A percentile compares a stretch with the other conserved stretches of the same genome.
phyloP scores from a whole-genome alignment of 164 flowering plant genomes.

The Vitis vinifera region DNA sequence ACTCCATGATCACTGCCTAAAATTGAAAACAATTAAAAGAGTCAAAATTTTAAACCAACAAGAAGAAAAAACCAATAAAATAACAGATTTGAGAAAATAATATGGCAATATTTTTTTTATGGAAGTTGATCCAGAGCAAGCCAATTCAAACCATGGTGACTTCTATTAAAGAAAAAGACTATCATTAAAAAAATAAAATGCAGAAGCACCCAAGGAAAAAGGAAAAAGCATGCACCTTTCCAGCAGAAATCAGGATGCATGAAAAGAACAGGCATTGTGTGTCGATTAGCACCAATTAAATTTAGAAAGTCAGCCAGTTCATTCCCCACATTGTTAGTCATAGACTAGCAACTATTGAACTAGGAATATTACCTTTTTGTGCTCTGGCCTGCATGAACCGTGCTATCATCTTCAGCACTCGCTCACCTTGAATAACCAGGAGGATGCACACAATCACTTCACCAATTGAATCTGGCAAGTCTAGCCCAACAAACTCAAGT shows the following conservation, averaged over 20 bases:
- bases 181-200: not conserved
- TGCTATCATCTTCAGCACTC: constrained; percentile 63
- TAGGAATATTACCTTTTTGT: constrained; percentile 59
- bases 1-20: constrained; percentile 94
- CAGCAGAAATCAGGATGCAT: not conserved
- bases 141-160: not conserved
- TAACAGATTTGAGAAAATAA: not conserved
- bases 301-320: not conserved
- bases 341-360: not conserved
- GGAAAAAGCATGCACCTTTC: not conserved
- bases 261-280: not conserved
- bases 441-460: constrained; percentile 77
- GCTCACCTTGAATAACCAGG: constrained; percentile 76
- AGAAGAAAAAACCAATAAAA: not conserved
- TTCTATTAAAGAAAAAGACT: not conserved
- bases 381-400: constrained; percentile 88
- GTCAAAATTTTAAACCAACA: not conserved
- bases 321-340: not conserved
- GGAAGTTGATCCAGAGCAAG: not conserved
- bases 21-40: constrained; percentile 1
- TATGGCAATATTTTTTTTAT: not conserved
- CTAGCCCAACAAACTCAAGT: constrained; percentile 90
- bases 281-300: not conserved
- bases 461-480: constrained; percentile 95
- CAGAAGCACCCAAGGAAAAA: not conserved